Evolutionary conservation across 2,329 filamentous ascomycete species (phyloP).

Genomic region (Chalara sp.): DNA sequence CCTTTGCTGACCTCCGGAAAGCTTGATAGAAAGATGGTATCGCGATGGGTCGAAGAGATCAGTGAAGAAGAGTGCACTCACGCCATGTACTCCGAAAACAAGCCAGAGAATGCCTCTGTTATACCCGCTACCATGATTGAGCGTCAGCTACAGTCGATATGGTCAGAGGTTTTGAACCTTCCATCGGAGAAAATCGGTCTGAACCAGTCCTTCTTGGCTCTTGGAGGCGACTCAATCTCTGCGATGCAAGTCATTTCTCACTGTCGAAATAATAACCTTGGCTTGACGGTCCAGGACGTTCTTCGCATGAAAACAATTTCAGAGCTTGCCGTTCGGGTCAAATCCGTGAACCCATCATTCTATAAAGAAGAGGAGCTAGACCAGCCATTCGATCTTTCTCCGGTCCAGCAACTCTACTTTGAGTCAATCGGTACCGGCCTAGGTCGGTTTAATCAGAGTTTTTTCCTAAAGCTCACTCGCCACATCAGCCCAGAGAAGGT

Average conservation of each 20-base stretch:
- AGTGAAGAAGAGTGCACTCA: slow-evolving; percentile 1
- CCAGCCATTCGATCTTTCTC: slow-evolving; percentile 15
- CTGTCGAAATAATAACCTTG: slow-evolving; percentile 7
- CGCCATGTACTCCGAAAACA: neutral
- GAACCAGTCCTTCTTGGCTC: slow-evolving; percentile 10
- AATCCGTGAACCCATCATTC: neutral
- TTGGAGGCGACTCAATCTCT: slow-evolving; percentile 18
- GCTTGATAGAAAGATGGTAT: slow-evolving; percentile 11
- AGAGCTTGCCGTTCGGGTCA: slow-evolving; percentile 6
- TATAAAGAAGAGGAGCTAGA: slow-evolving; percentile 4
- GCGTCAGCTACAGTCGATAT: slow-evolving; percentile 2
- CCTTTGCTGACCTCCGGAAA: slow-evolving; percentile 14
- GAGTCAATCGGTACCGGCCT: slow-evolving; percentile 8
- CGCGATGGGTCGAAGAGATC: slow-evolving; percentile 7
- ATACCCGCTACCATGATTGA: slow-evolving; percentile 7
- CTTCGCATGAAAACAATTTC: slow-evolving; percentile 12
- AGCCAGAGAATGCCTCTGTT: neutral
- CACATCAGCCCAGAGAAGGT: too few species aligned
- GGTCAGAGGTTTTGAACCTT: slow-evolving; percentile 12
- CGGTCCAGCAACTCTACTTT: slow-evolving; percentile 22
- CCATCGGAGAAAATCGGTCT: too few species aligned
- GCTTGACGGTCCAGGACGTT: slow-evolving; percentile 13
- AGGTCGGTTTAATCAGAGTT: slow-evolving; percentile 23
- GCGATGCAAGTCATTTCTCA: slow-evolving; percentile 15
- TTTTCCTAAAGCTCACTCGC: slow-evolving; percentile 11